Conservation (phyloP, 2,329 filamentous ascomycete genomes). For the Achaetomium macrosporum region DNA sequence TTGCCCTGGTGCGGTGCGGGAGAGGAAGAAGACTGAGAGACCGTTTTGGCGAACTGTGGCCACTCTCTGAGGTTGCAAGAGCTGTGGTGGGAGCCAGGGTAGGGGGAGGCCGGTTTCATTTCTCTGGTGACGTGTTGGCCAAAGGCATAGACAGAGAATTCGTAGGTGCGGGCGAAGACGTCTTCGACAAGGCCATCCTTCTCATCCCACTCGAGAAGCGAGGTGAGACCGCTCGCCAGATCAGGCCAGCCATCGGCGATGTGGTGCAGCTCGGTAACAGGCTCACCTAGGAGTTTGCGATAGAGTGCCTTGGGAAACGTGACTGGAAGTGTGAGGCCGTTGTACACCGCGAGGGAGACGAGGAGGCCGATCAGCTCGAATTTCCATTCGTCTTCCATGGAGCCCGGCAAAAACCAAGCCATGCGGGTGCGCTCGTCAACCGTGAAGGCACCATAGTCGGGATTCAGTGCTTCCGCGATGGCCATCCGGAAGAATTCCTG, state of each 20-base stretch:
- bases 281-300: constrained; percentile 65
- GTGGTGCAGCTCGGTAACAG: constrained; percentile 64
- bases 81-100: background rate
- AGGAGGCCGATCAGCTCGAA: constrained; percentile 84
- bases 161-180: constrained; percentile 76
- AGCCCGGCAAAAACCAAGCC: constrained; percentile 82
- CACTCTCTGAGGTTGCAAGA: constrained; percentile 14
- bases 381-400: constrained; percentile 78
- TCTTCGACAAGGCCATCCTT: constrained; percentile 71
- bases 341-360: constrained; percentile 87
- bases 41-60: constrained; percentile 22
- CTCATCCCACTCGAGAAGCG: constrained; percentile 70
- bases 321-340: constrained; percentile 83
- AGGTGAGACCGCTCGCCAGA: constrained; percentile 66
- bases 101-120: constrained; percentile 38
- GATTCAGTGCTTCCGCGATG: constrained; percentile 71
- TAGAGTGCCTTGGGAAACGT: constrained; percentile 86
- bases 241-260: constrained; percentile 86
- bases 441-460: constrained; percentile 73
- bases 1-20: constrained; percentile 33
- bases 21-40: constrained; percentile 6
- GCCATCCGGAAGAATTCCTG: constrained; percentile 91
- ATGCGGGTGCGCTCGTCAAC: constrained; percentile 70
- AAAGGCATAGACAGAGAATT: constrained; percentile 64
- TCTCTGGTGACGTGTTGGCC: constrained; percentile 51